A percentile compares a stretch with the other conserved stretches of the same genome.
phyloP scores from a whole-genome alignment of 352 stramenopile genomes.

The Pythium volutum region DNA sequence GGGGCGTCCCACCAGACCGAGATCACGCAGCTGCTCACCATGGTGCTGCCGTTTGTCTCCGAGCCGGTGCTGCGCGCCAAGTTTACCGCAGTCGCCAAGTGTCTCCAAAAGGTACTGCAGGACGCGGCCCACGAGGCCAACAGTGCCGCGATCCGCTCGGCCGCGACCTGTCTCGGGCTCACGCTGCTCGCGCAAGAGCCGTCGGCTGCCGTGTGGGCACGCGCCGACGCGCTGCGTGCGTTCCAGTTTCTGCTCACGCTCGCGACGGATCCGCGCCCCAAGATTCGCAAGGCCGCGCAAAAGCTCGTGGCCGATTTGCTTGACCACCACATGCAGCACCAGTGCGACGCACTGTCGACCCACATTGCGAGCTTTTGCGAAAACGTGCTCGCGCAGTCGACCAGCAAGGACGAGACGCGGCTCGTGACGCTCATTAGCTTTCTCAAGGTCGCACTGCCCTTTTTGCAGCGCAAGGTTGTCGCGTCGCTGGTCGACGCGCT shows the following conservation, averaged over 20 bases:
- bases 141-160: constrained; percentile 56
- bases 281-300: constrained; percentile 81
- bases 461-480: constrained; percentile 81
- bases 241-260: constrained; percentile 81
- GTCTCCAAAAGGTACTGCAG: constrained; percentile 65
- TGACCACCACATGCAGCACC: constrained; percentile 58
- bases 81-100: constrained; percentile 69
- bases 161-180: constrained; percentile 57
- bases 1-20: constrained; percentile 73
- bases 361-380: constrained; percentile 86
- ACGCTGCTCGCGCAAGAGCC: constrained; percentile 73
- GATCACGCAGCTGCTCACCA: constrained; percentile 69
- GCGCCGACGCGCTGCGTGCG: constrained; percentile 64
- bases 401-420: constrained; percentile 66
- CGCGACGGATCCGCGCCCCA: constrained; percentile 73
- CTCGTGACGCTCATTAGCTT: constrained; percentile 81
- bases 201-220: constrained; percentile 51
- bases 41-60: constrained; percentile 68
- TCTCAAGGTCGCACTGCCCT: constrained; percentile 69
- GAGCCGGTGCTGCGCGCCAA: constrained; percentile 78
- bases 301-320: constrained; percentile 74
- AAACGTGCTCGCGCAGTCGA: constrained; percentile 68
- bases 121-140: constrained; percentile 51
- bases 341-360: constrained; percentile 78
- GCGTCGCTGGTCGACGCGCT: constrained; percentile 71